These are phyloP conservation scores for Lactifluus volemus DNA, from an alignment of 768 basidiomycete genomes.

Conservation along the genomic window DNA sequence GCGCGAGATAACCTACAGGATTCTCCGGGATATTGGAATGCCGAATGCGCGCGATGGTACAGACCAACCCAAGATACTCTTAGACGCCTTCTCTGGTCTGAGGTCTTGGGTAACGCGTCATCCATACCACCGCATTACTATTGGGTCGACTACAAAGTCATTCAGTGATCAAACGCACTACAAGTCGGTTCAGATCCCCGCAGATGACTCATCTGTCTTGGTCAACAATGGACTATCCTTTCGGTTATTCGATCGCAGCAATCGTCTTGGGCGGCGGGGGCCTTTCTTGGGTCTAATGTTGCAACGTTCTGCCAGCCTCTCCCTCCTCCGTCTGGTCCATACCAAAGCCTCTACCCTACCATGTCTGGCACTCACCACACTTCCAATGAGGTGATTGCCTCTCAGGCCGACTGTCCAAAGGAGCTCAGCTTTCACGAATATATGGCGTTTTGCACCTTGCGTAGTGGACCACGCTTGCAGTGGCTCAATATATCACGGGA, in stretches of 20 bases:
- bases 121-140: background rate
- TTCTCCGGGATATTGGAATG: slow-evolving; percentile 4
- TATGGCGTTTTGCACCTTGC: slow-evolving; percentile 36
- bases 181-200: background rate
- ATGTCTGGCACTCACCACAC: background rate
- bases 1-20: background rate
- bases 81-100: background rate
- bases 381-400: background rate
- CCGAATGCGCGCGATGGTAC: background rate
- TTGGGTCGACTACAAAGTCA: background rate
- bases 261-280: background rate
- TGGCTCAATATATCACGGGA: slow-evolving; percentile 34
- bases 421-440: slow-evolving; percentile 32
- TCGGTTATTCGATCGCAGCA: background rate
- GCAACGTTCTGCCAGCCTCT: background rate
- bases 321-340: background rate
- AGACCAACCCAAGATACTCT: background rate
- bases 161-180: background rate
- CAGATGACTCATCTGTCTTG: background rate
- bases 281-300: background rate
- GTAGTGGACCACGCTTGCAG: slow-evolving; percentile 37
- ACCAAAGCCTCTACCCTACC: background rate
- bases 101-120: background rate
- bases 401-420: slow-evolving; percentile 21
- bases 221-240: background rate